phyloP scores from a whole-genome alignment of 257 asterid genomes.

The Plantago ovata region DNA sequence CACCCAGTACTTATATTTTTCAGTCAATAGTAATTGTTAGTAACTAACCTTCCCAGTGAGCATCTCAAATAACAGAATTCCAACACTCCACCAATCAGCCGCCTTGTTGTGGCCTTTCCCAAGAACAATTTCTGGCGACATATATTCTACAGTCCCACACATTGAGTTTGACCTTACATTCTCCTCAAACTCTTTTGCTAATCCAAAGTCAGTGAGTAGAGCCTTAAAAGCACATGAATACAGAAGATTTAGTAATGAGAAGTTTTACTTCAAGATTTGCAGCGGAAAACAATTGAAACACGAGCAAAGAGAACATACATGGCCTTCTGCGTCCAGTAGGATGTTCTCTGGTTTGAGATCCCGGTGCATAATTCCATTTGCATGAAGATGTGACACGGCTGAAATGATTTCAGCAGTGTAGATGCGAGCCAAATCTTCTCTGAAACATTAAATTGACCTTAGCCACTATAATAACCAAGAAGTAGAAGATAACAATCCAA shows the following conservation, averaged over 20 bases:
- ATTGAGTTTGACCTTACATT: conserved; percentile 51
- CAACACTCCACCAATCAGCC: conserved; percentile 77
- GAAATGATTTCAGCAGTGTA: conserved; percentile 58
- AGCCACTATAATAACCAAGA: conserved; percentile 14
- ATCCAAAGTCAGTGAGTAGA: conserved; percentile 56
- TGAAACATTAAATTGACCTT: conserved; percentile 22
- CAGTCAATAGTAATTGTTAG: not conserved
- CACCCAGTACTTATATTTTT: not conserved
- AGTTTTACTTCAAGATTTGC: not conserved
- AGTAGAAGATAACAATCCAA: not conserved
- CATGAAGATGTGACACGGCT: conserved; percentile 65
- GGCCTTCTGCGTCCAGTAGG: conserved; percentile 68
- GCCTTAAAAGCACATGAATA: conserved; percentile 18
- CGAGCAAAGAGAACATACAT: conserved; percentile 31
- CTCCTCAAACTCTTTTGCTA: conserved; percentile 53
- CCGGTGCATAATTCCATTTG: conserved; percentile 61
- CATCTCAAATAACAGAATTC: conserved; percentile 54
- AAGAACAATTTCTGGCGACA: conserved; percentile 65
- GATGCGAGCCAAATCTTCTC: conserved; percentile 61
- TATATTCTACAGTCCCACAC: conserved; percentile 71
- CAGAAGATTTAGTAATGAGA: conserved; percentile 9
- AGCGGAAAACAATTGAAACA: not conserved
- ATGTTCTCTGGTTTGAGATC: conserved; percentile 71
- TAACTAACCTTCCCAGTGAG: conserved; percentile 53
- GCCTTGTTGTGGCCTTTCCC: conserved; percentile 75